Base-by-base conservation (phyloP, 371 early-diverging fungal genomes). In the Rhizopus microsporus region DNA sequence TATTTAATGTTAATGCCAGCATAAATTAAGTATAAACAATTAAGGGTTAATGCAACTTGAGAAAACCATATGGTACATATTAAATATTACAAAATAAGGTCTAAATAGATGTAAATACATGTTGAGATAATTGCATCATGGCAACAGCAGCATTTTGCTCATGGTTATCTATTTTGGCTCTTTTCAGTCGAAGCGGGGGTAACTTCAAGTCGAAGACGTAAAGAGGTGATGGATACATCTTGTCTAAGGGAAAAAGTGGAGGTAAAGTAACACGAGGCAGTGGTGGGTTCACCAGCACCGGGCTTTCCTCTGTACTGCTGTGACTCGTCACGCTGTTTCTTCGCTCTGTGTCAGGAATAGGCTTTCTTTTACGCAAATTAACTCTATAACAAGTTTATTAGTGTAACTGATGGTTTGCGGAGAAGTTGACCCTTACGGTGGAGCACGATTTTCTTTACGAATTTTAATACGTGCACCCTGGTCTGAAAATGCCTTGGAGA, bases 391-490 rank as follows among this genome's bases (percentile, higher is more conserved):
- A 47, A 40, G n/a, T 16, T 46, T 44, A 23, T 44, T 37, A 34
- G 12, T 37, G 33, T 15, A 50, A 46, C 29, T 23, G 6, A 23
- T 16, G 35, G 42, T 39, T 40, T 33, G 34, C 35, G 30, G 13
- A 23, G 30, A 39, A 54, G 13, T 30, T 17, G 17, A 39, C 12
- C 16, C 49, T 62, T 65, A 69, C 69, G 62, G 56, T 65, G 65
- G 69, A 13, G 59, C 57, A n/a, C 66, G 46, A 59, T 62, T 62
- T 55, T 83, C 81, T 56, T 83, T 85, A 34, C 94, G 83, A 46
- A 94, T 91, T 34, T 93, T 82, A 38, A 96, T 92, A 59, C 92
- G 90, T 16, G 94, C 78, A 5, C 96, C 96, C 64, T 95, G 96
- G 52, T 93, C 92, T 15, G 95, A 92, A 78, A 95, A 93, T 17